Conservation (phyloP, 2,329 filamentous ascomycete species). For the Emmonsiellopsis sp. region DNA sequence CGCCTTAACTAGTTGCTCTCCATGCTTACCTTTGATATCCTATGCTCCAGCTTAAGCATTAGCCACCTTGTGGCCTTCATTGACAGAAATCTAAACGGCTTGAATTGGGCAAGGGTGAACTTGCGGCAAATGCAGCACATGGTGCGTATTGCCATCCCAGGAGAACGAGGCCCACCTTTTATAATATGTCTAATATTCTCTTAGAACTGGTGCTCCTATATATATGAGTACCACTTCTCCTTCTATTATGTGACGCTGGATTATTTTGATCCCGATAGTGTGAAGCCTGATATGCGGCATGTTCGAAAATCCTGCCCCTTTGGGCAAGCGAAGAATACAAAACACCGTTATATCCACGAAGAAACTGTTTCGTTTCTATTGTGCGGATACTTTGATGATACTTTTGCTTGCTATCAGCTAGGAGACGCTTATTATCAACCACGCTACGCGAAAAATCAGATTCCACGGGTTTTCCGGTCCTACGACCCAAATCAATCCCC, state of each 20-base stretch:
- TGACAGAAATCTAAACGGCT: constrained; percentile 3
- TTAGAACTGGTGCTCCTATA: constrained; percentile 4
- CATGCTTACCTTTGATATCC: not conserved
- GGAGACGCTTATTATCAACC: constrained; percentile 5
- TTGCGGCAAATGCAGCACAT: constrained; percentile 3
- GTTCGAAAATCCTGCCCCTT: constrained; percentile 5
- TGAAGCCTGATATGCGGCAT: constrained; percentile 4
- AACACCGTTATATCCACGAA: constrained; percentile 7
- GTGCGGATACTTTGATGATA: constrained; percentile 4
- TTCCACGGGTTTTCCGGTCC: not conserved
- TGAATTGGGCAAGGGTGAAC: constrained; percentile 6
- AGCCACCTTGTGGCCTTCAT: constrained; percentile 2
- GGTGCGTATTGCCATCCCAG: not conserved
- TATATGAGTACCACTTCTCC: constrained; percentile 7
- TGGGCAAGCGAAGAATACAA: constrained; percentile 1
- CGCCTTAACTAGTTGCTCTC: not conserved
- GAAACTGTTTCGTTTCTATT: constrained; percentile 5
- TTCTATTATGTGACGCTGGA: constrained; percentile 6
- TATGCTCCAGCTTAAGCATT: not conserved
- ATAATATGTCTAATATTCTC: not conserved
- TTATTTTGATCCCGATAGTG: constrained; percentile 1
- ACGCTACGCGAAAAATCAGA: constrained; percentile 2
- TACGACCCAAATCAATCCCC: constrained; percentile 4
- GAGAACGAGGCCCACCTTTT: not conserved
- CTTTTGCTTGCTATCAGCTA: constrained; percentile 5